phyloP scores from a whole-genome alignment of 306 rosid genomes.

The Aeschynomene evenia region DNA sequence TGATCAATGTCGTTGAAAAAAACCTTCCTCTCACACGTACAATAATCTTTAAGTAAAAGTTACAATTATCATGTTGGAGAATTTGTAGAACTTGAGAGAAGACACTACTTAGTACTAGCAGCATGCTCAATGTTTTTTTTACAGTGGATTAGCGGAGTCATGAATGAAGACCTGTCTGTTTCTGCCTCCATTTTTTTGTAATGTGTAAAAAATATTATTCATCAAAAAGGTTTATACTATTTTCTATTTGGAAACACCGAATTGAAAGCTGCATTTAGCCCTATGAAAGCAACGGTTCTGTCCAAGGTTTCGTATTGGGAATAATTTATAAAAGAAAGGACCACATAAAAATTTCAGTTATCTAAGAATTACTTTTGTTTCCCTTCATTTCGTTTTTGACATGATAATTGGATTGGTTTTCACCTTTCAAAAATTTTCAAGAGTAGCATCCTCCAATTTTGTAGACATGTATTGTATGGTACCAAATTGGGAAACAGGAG shows the following conservation, averaged over 20 bases:
- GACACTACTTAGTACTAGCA: background rate
- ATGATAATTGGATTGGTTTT: background rate
- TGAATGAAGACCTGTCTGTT: no score
- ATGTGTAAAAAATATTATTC: background rate
- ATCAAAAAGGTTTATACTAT: background rate
- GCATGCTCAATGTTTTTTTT: background rate
- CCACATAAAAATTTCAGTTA: background rate
- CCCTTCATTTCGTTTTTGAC: background rate
- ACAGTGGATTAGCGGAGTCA: no score
- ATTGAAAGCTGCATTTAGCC: background rate
- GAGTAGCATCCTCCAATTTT: background rate
- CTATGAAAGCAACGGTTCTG: background rate
- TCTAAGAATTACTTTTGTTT: background rate
- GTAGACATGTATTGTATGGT: no score
- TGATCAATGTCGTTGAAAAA: background rate
- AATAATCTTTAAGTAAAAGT: background rate
- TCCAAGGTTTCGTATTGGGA: background rate
- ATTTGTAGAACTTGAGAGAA: background rate
- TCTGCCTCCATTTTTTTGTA: background rate
- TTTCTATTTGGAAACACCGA: background rate
- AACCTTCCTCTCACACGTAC: background rate
- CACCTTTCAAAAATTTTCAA: no score
- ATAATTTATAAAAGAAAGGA: constrained; percentile 4
- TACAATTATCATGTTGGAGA: background rate
- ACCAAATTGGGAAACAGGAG: background rate